Evolutionary conservation across 75 land plant genomes (phyloP).

Genomic region (Sequoia sempervirens): DNA sequence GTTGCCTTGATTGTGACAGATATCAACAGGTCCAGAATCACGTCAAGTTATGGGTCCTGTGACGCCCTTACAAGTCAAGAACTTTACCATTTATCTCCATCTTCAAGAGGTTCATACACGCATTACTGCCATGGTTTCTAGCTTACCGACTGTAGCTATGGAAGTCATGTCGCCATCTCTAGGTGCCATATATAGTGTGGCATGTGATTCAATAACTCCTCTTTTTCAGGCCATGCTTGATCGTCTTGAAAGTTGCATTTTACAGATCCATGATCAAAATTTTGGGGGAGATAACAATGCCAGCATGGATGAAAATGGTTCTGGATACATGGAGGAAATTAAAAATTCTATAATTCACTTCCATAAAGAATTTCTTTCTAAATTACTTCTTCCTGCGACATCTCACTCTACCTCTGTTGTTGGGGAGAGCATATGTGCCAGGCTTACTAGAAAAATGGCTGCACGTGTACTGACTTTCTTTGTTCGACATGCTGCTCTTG

Average conservation of each 20-base stretch:
- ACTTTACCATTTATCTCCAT: constrained; percentile 83
- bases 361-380: constrained; percentile 81
- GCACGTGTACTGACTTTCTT: constrained; percentile 79
- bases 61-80: constrained; percentile 73
- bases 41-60: constrained; percentile 88
- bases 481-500: constrained; percentile 89
- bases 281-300: constrained; percentile 57
- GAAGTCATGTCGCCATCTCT: constrained; percentile 85
- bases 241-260: constrained; percentile 75
- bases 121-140: constrained; percentile 47
- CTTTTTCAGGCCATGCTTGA: constrained; percentile 94
- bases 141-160: constrained; percentile 64
- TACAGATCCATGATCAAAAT: constrained; percentile 89
- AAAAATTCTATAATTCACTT: constrained; percentile 72
- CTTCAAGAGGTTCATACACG: constrained; percentile 87
- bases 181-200: constrained; percentile 88
- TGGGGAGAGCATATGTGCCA: constrained; percentile 73
- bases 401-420: constrained; percentile 31
- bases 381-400: constrained; percentile 54
- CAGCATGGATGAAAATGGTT: constrained; percentile 66
- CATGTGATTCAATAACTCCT: constrained; percentile 80
- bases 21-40: constrained; percentile 87
- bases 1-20: constrained; percentile 33
- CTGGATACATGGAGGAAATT: constrained; percentile 90
- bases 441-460: constrained; percentile 87